Conservation (phyloP, 441 rosid species). For the Populus hybrid region DNA sequence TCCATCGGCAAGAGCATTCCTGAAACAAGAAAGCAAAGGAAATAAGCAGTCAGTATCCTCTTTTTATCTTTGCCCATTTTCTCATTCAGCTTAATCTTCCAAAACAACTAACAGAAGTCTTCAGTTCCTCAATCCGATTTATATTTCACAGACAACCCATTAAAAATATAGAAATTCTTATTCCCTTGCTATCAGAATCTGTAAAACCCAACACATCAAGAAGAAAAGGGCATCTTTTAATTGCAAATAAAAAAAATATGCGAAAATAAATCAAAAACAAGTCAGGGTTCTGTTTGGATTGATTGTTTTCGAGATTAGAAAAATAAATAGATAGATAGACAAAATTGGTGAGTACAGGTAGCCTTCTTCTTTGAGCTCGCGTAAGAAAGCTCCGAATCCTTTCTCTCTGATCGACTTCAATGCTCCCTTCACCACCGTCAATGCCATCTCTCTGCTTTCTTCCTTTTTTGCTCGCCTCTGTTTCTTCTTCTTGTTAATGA, state of each 20-base stretch:
- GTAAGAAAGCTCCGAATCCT: conserved; percentile 62
- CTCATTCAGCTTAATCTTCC: neutral
- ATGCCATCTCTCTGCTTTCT: conserved; percentile 52
- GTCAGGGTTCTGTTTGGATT: neutral
- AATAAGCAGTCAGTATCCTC: conserved; percentile 16
- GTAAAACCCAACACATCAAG: neutral
- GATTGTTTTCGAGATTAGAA: neutral
- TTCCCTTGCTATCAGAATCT: neutral
- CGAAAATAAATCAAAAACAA: neutral
- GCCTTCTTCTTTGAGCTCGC: conserved; percentile 73
- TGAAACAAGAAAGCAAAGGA: conserved; percentile 28
- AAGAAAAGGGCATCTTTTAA: neutral
- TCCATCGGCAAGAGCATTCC: conserved; percentile 79
- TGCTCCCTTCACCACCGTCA: conserved; percentile 66
- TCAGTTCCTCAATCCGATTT: neutral
- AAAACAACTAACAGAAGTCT: neutral
- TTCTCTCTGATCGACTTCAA: conserved; percentile 64
- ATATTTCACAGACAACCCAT: neutral
- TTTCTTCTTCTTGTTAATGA: neutral
- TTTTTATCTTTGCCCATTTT: neutral
- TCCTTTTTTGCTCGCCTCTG: neutral
- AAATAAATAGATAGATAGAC: neutral
- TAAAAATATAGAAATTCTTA: neutral
- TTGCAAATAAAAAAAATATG: neutral
- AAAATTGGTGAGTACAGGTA: conserved; percentile 41